A percentile compares a stretch with the other conserved stretches of the same genome.
Evolutionary conservation across 2,329 filamentous ascomycete species (phyloP).

Genomic region (Fusarium sp.): DNA sequence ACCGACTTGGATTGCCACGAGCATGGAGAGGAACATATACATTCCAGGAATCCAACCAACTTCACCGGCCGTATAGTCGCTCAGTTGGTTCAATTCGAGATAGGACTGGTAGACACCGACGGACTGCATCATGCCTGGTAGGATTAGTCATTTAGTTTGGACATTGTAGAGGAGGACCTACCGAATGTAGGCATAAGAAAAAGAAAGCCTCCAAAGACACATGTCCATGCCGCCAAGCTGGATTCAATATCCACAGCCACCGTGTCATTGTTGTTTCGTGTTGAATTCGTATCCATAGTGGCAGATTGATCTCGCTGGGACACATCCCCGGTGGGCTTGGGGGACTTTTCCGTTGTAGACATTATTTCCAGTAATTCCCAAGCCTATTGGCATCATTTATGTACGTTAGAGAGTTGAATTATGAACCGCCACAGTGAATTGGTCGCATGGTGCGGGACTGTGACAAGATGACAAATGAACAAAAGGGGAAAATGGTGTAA

Average conservation of each 20-base stretch:
- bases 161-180: not conserved
- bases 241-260: conserved; percentile 11
- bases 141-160: not conserved
- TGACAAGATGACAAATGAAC: not conserved
- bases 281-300: not conserved
- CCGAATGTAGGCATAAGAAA: conserved; percentile 20
- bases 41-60: conserved; percentile 20
- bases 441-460: rapidly evolving
- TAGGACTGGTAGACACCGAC: conserved; percentile 23
- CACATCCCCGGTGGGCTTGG: not conserved
- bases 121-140: conserved; percentile 24
- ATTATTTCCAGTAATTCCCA: not conserved
- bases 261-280: not conserved
- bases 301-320: not conserved
- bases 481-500: not conserved
- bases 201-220: conserved; percentile 15
- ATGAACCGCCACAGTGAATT: rapidly evolving
- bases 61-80: conserved; percentile 15
- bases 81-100: conserved; percentile 19
- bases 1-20: conserved; percentile 6
- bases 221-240: conserved; percentile 11
- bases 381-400: not conserved
- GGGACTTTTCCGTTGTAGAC: not conserved
- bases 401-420: rapidly evolving
- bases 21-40: conserved; percentile 22